phyloP scores from a whole-genome alignment of 2,329 filamentous ascomycete species.

The Leptographium flavum region DNA sequence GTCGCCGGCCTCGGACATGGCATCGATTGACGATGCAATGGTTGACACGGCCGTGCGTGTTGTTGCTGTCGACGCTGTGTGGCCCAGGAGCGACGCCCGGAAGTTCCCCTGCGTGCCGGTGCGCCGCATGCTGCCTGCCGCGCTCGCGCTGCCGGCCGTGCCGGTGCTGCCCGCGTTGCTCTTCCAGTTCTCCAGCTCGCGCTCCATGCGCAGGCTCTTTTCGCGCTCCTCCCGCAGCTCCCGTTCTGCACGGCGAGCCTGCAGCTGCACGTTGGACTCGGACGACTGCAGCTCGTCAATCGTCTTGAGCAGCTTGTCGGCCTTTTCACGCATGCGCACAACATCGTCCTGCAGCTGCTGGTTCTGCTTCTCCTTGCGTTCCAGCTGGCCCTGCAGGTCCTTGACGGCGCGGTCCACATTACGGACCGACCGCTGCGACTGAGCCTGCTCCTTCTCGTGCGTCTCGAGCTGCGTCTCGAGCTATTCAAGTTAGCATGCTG shows the following conservation, averaged over 20 bases:
- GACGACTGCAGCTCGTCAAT: conserved; percentile 89
- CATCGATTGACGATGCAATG: conserved; percentile 27
- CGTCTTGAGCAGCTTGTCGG: conserved; percentile 73
- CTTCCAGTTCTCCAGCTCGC: conserved; percentile 65
- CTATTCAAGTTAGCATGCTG: conserved; percentile 26
- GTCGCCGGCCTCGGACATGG: conserved; percentile 18
- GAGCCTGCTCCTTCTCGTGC: conserved; percentile 63
- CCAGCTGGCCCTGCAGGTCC: conserved; percentile 82
- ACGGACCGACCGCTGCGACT: conserved; percentile 74
- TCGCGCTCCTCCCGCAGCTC: conserved; percentile 83
- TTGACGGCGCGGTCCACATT: conserved; percentile 91
- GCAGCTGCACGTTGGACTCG: conserved; percentile 69
- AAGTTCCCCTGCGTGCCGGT: conserved; percentile 21
- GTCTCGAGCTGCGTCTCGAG: conserved; percentile 78
- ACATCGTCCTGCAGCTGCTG: conserved; percentile 71
- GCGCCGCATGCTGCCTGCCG: conserved; percentile 28
- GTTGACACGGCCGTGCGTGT: conserved; percentile 16
- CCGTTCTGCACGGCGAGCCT: conserved; percentile 72
- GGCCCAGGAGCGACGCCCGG: conserved; percentile 7
- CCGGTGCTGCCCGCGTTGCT: conserved; percentile 9
- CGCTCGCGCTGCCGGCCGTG: conserved; percentile 14
- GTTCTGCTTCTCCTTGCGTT: conserved; percentile 83
- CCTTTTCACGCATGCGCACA: conserved; percentile 73
- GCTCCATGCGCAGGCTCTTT: conserved; percentile 65
- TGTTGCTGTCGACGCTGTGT: conserved; percentile 9